Conservation (phyloP, 768 basidiomycete species). For the Mycena indigotica region DNA sequence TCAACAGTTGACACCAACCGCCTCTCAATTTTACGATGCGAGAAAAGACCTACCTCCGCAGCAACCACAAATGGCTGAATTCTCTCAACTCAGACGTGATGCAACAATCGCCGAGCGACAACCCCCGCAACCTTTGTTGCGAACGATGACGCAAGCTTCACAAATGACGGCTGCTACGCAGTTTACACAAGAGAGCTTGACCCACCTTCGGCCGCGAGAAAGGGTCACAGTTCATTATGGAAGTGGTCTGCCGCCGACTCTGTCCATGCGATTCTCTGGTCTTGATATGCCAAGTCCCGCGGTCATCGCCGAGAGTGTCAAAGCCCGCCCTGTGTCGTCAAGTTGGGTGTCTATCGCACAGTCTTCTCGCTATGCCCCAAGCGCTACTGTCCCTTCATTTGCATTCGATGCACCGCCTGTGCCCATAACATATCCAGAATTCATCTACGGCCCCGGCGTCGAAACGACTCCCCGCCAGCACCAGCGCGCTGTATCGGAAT, state of each 20-base stretch:
- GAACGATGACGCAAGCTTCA: not conserved
- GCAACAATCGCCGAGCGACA: not conserved
- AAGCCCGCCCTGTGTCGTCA: conserved; percentile 26
- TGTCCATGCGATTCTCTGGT: conserved; percentile 58
- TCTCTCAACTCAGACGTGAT: conserved; percentile 9
- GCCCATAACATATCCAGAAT: conserved; percentile 7
- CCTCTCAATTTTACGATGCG: conserved; percentile 39
- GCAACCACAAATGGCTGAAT: conserved; percentile 9
- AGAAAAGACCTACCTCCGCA: conserved; percentile 7
- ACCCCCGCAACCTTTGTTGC: not conserved
- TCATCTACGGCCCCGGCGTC: conserved; percentile 11
- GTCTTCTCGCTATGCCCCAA: conserved; percentile 17
- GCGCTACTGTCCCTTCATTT: conserved; percentile 14
- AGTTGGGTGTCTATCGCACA: conserved; percentile 22
- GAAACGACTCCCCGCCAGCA: not conserved
- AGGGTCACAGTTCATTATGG: conserved; percentile 51
- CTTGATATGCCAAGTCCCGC: conserved; percentile 45
- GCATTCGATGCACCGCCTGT: conserved; percentile 17
- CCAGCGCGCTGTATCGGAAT: conserved; percentile 18
- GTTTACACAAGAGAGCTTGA: not conserved
- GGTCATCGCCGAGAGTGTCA: conserved; percentile 29
- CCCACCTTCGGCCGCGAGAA: not conserved
- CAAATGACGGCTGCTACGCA: not conserved
- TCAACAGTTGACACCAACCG: conserved; percentile 52
- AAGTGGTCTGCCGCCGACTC: conserved; percentile 46